phyloP scores from a whole-genome alignment of 2,329 filamentous ascomycete species.

The Periglandula ipomoeae region DNA sequence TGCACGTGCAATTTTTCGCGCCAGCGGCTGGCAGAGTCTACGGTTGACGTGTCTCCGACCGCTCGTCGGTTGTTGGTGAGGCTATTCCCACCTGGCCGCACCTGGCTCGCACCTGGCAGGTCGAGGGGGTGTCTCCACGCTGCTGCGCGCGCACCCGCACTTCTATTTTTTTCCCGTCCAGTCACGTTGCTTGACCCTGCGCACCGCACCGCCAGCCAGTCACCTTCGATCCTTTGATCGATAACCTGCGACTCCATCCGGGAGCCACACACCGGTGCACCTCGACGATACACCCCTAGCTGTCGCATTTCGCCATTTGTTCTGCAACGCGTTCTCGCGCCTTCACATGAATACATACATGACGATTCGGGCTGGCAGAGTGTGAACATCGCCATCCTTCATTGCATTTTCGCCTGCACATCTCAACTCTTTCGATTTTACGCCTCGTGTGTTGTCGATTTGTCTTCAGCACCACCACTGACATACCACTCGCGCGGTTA shows the following conservation, averaged over 20 bases:
- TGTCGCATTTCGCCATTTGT: not conserved
- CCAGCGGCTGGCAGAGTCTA: conserved; percentile 4
- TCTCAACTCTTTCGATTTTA: too few relatives aligned
- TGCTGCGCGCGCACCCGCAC: conserved; percentile 10
- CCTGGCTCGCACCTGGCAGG: conserved; percentile 4
- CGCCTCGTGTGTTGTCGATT: too few relatives aligned
- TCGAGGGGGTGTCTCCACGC: conserved; percentile 8
- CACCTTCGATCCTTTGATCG: not conserved
- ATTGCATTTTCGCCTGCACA: too few relatives aligned
- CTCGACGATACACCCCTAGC: conserved; percentile 7
- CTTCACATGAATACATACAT: not conserved
- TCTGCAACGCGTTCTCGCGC: not conserved
- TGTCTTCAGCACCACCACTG: too few relatives aligned
- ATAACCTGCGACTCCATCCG: conserved; percentile 2
- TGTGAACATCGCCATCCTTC: too few relatives aligned
- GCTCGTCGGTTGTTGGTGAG: conserved; percentile 22
- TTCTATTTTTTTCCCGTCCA: conserved; percentile 12
- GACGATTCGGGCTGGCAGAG: not conserved
- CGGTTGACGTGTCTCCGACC: conserved; percentile 12
- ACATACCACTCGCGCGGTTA: too few relatives aligned
- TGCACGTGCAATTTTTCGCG: conserved; percentile 12
- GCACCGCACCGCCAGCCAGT: conserved; percentile 6
- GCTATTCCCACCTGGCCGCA: conserved; percentile 26
- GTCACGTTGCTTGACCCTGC: conserved; percentile 14
- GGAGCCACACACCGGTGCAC: conserved; percentile 3